Evolutionary conservation across 106 monocot species (phyloP).

Genomic region (Dendrobium officinale): DNA sequence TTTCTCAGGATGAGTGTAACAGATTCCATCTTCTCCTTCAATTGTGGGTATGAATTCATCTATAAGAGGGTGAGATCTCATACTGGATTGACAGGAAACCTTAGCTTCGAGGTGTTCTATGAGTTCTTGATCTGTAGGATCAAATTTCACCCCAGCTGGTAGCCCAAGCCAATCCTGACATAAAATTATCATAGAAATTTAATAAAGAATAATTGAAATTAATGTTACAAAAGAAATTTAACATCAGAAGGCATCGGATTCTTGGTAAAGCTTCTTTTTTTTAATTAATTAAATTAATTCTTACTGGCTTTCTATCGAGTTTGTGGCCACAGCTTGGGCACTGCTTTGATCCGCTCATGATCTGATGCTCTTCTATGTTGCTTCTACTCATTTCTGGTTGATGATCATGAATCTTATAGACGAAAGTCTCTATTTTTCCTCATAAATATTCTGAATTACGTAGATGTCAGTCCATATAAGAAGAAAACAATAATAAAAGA

Average conservation of each 20-base stretch:
- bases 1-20: slow-evolving; percentile 83
- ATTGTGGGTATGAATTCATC: slow-evolving; percentile 94
- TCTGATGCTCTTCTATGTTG: slow-evolving; percentile 71
- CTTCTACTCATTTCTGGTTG: slow-evolving; percentile 26
- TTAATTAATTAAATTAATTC: background rate
- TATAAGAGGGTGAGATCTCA: slow-evolving; percentile 73
- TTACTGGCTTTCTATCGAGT: slow-evolving; percentile 53
- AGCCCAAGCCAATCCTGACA: slow-evolving; percentile 66
- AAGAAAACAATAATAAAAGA: background rate
- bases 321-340: slow-evolving; percentile 82
- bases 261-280: background rate
- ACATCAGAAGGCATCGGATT: background rate
- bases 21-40: slow-evolving; percentile 88
- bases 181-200: background rate
- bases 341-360: slow-evolving; percentile 50
- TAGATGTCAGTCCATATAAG: background rate
- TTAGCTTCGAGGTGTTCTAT: slow-evolving; percentile 86
- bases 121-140: slow-evolving; percentile 91
- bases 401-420: background rate
- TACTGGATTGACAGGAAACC: slow-evolving; percentile 25
- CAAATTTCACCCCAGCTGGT: slow-evolving; percentile 85
- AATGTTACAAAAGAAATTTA: too few relatives aligned
- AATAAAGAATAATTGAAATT: background rate
- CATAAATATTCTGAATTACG: background rate
- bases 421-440: background rate